A percentile compares a stretch with the other conserved stretches of the same genome.
Conservation (phyloP, 441 rosid genomes). For the Brassica balearica region DNA sequence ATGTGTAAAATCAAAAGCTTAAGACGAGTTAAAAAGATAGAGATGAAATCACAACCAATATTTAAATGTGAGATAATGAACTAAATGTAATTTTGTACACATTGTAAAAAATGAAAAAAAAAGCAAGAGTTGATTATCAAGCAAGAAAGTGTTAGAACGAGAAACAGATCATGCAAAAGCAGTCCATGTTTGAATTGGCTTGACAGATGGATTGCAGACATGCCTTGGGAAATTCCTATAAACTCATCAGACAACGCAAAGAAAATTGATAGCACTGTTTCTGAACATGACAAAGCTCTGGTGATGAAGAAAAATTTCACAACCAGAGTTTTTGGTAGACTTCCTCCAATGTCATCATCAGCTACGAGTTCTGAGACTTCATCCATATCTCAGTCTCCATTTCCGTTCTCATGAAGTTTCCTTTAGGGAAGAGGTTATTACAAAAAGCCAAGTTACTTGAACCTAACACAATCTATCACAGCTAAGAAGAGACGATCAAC, state of each 20-base stretch:
- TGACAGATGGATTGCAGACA: conserved; percentile 75
- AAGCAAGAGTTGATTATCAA: conserved; percentile 26
- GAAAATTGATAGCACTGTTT: conserved; percentile 30
- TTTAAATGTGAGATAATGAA: too few relatives aligned
- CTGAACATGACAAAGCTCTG: conserved; percentile 50
- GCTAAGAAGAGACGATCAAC: conserved; percentile 60
- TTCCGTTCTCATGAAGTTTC: conserved; percentile 57
- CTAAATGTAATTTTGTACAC: too few relatives aligned
- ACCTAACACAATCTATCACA: conserved; percentile 75
- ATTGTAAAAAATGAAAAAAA: too few relatives aligned
- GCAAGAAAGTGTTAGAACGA: conserved; percentile 49
- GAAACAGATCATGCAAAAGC: conserved; percentile 47
- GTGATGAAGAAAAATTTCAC: conserved; percentile 71
- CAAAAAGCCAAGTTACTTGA: conserved; percentile 76
- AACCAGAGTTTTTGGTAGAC: conserved; percentile 72
- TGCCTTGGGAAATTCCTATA: too few relatives aligned
- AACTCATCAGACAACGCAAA: too few relatives aligned
- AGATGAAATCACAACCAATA: too few relatives aligned
- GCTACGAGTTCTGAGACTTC: conserved; percentile 78
- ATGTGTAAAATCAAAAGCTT: background rate
- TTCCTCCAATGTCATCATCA: conserved; percentile 56
- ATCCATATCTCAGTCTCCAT: conserved; percentile 58
- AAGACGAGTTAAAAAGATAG: too few relatives aligned
- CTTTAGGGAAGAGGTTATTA: conserved; percentile 48
- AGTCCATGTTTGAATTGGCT: conserved; percentile 68